Evolutionary conservation across 164 flowering plant genomes (phyloP).

Genomic region (Amborella trichopoda): DNA sequence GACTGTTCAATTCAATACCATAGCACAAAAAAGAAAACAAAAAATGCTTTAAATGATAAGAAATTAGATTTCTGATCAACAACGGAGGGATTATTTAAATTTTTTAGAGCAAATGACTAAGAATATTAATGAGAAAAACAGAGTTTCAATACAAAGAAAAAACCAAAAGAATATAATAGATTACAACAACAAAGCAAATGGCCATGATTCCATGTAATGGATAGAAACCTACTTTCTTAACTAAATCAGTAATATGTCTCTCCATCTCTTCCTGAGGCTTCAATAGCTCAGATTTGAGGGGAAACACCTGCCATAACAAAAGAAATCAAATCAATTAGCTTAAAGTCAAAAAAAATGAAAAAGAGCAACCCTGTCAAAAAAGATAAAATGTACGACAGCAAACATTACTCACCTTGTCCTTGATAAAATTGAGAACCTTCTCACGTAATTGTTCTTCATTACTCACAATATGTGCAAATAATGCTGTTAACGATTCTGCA

Average conservation of each 20-base stretch:
- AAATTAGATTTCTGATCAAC: too few species aligned
- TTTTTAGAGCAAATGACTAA: too few species aligned
- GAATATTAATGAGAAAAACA: too few species aligned
- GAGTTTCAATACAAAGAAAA: not conserved
- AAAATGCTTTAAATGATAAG: too few species aligned
- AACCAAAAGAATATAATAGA: not conserved
- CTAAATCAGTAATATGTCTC: constrained; percentile 83
- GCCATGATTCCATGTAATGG: not conserved
- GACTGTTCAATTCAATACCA: too few species aligned
- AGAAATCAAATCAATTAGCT: not conserved
- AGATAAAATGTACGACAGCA: not conserved
- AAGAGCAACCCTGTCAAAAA: not conserved
- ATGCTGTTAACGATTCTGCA: constrained; percentile 77
- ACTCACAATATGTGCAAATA: constrained; percentile 65
- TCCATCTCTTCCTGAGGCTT: constrained; percentile 94
- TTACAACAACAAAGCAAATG: not conserved
- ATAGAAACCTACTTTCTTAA: constrained; percentile 52
- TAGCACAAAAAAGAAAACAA: too few species aligned
- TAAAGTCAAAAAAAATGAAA: too few species aligned
- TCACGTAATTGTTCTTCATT: constrained; percentile 79
- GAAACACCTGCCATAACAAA: constrained; percentile 57
- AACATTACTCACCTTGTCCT: constrained; percentile 60
- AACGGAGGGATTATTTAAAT: too few species aligned
- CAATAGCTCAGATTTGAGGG: constrained; percentile 73
- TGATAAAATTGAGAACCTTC: constrained; percentile 63